Evolutionary conservation across 805 yeast species (phyloP).

Genomic region (Hanseniaspora osmophila): DNA sequence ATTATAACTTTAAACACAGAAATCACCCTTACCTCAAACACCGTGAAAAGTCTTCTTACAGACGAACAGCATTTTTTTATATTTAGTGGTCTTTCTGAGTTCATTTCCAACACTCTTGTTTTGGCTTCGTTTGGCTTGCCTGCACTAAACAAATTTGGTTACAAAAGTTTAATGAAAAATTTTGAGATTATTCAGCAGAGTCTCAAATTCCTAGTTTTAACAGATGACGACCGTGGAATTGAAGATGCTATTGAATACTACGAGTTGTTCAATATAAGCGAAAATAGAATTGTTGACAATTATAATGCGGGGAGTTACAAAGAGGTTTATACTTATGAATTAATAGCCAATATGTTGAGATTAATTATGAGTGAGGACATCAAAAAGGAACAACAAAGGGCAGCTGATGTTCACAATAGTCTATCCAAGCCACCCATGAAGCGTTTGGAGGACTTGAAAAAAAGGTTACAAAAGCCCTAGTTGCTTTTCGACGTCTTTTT

Average conservation of each 20-base stretch:
- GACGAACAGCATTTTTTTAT: constrained; percentile 11
- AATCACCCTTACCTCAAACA: constrained; percentile 16
- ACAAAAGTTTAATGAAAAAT: constrained; percentile 19
- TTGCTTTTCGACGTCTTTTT: not conserved
- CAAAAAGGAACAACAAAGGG: not conserved
- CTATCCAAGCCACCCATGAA: constrained; percentile 15
- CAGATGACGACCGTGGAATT: constrained; percentile 9
- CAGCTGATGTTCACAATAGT: constrained; percentile 5
- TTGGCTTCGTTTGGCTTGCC: constrained; percentile 15
- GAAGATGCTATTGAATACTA: constrained; percentile 10
- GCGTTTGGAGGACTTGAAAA: constrained; percentile 17
- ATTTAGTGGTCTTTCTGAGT: constrained; percentile 16
- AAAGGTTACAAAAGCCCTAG: constrained; percentile 1
- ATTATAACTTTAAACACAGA: constrained; percentile 17
- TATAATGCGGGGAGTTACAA: not conserved
- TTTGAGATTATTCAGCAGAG: constrained; percentile 20
- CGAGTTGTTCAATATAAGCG: not conserved
- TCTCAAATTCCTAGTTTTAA: constrained; percentile 12
- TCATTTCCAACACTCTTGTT: constrained; percentile 14
- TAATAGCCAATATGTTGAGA: constrained; percentile 17
- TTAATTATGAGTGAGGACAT: constrained; percentile 20
- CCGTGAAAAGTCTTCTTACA: constrained; percentile 12
- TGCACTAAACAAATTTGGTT: constrained; percentile 18
- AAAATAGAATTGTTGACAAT: constrained; percentile 1
- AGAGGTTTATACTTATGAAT: not conserved